Conservation (phyloP, 495 filamentous ascomycete genomes). For the Friedmanniomyces simplex region DNA sequence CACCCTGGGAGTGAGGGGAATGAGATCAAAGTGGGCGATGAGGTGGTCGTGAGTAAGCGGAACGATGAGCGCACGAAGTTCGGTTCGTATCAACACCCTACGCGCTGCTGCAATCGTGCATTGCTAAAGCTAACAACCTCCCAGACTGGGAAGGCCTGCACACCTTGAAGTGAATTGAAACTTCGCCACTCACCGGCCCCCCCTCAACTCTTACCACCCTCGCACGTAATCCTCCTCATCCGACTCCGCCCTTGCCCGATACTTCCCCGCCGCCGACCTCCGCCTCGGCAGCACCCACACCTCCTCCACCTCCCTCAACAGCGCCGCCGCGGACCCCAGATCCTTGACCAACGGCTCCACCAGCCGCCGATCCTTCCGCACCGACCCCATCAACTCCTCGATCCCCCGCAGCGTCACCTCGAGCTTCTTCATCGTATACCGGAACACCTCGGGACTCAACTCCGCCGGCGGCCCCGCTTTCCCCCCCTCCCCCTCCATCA, state of each 20-base stretch:
- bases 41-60: slow-evolving; percentile 49
- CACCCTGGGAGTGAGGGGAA: slow-evolving; percentile 26
- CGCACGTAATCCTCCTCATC: background rate
- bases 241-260: background rate
- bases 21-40: slow-evolving; percentile 56
- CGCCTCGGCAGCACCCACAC: background rate
- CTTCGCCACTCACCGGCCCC: background rate
- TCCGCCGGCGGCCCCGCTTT: no score
- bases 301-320: slow-evolving; percentile 1
- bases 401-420: slow-evolving; percentile 2
- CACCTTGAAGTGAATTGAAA: slow-evolving; percentile 2
- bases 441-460: slow-evolving; percentile 14
- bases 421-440: background rate
- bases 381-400: slow-evolving; percentile 4
- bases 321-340: background rate
- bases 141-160: slow-evolving; percentile 16
- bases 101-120: no score
- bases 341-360: slow-evolving; percentile 9
- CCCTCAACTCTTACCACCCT: background rate
- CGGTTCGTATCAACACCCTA: no score
- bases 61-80: slow-evolving; percentile 50
- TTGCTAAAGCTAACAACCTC: background rate
- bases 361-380: slow-evolving; percentile 3
- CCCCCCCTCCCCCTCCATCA: slow-evolving; percentile 93
- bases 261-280: background rate